Base-by-base conservation (phyloP, 768 basidiomycete genomes). In the Obba rivulosa region DNA sequence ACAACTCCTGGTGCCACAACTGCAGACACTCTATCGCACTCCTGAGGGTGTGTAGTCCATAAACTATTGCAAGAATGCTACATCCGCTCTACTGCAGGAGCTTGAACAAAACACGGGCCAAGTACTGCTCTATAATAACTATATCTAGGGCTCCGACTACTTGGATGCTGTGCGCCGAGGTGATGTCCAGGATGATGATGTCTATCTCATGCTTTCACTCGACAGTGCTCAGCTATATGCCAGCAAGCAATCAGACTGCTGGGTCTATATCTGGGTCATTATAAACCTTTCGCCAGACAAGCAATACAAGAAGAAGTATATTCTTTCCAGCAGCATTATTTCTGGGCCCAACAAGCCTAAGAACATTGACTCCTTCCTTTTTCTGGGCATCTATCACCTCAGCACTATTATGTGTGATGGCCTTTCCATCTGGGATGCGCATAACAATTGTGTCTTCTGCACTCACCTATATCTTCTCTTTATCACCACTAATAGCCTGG, bases 1-100 rank as follows among this genome's bases (percentile, higher is more conserved):
- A 14, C 57, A 67, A 13, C 68, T 69, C 24, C 37, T 75, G 14
- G 72, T 72, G 3, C 74, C 71, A 1, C 72, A 74, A 42, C 46
- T 77, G 0, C 74, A 77, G 43, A 71, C 74, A 0, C 52, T 69
- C 1, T 58, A 66, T 14, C 13, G 50, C 59, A 0, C 54, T 48
- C 13, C 48, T 35, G 0, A 37, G n/a, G 43, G 39, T 23, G 48
- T 43, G 3, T 0, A 21, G 3, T 35, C 34, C n/a, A 45, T 45
- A 46, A 43, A 44, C 18, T 41, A 54, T 39, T 39, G 36, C 1
- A 16, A 14, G 4, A 28, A 50, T 3, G 49, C 63, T 0, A 57
- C 48, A 3, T 2, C 4, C 16, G 34, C 37, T 14, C 18, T 39
- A 8, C 37, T 41, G 8, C 10, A 22, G 8, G 17, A 36, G 23